A percentile compares a stretch with the other conserved stretches of the same genome.
phyloP scores from a whole-genome alignment of 306 rosid genomes.

The Astragalus membranaceus region DNA sequence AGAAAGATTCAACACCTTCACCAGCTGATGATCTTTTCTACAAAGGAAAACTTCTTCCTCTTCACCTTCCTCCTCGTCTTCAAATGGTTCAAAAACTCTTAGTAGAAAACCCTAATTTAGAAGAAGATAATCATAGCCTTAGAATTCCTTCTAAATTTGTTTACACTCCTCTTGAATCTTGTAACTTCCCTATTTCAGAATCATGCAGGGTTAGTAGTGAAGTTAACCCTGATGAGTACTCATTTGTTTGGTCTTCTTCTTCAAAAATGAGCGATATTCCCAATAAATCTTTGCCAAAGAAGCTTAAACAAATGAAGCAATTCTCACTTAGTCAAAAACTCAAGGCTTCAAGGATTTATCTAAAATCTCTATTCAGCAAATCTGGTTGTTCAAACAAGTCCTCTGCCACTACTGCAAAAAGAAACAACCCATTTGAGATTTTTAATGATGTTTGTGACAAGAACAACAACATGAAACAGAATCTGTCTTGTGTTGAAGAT shows the following conservation, averaged over 20 bases:
- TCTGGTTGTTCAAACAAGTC: constrained; percentile 51
- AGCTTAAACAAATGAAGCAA: constrained; percentile 63
- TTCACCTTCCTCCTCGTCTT: constrained; percentile 86
- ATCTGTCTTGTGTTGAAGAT: constrained; percentile 29
- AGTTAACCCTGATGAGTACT: constrained; percentile 50
- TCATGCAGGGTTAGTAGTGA: constrained; percentile 68
- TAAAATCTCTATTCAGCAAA: constrained; percentile 62
- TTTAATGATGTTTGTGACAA: no score
- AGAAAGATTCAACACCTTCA: constrained; percentile 41
- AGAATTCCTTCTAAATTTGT: constrained; percentile 32
- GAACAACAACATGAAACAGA: no score
- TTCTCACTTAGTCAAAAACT: constrained; percentile 47
- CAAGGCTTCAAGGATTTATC: constrained; percentile 62
- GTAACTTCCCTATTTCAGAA: constrained; percentile 56
- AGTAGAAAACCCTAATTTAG: constrained; percentile 36
- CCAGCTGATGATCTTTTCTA: constrained; percentile 97
- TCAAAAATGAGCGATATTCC: constrained; percentile 31
- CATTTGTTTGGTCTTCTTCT: constrained; percentile 35
- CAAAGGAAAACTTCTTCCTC: constrained; percentile 95
- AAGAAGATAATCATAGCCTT: constrained; percentile 23
- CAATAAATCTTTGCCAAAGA: constrained; percentile 59
- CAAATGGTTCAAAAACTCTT: constrained; percentile 76
- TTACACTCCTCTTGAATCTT: no score
- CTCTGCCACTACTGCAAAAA: constrained; percentile 37
- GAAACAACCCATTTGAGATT: neutral